These are phyloP conservation scores for Wallacemonas sp. DNA, from an alignment of 208 protist genomes.

Conservation along the genomic window DNA sequence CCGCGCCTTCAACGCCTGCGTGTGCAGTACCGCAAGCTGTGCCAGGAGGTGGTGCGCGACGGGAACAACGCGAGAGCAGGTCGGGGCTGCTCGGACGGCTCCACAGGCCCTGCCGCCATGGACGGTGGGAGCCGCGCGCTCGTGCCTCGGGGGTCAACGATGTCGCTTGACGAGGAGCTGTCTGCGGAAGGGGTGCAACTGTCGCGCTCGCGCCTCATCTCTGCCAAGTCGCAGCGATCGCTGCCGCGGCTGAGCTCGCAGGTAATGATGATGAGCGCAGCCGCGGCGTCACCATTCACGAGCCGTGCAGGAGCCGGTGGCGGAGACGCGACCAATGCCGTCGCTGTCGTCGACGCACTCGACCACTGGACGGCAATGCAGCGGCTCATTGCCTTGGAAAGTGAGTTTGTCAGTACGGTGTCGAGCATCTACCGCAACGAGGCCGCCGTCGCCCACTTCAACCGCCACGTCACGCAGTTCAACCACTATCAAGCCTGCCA, in stretches of 20 bases:
- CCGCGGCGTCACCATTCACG: not conserved
- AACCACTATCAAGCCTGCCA: conserved; percentile 42
- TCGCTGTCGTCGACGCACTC: not conserved
- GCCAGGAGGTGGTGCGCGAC: conserved; percentile 16
- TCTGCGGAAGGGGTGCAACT: too few species aligned
- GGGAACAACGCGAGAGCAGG: not conserved
- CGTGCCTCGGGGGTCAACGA: not conserved
- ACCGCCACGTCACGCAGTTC: conserved; percentile 49
- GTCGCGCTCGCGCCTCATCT: not conserved
- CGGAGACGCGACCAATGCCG: not conserved
- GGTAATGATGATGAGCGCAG: not conserved
- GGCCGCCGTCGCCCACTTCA: conserved; percentile 43
- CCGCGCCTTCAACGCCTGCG: conserved; percentile 29
- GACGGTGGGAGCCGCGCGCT: not conserved
- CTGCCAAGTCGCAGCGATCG: not conserved
- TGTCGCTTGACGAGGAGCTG: too few species aligned
- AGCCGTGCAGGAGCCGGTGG: not conserved
- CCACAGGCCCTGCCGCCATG: not conserved
- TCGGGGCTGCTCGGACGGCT: not conserved
- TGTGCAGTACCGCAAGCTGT: conserved; percentile 32
- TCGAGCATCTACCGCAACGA: conserved; percentile 34
- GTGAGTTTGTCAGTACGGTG: conserved; percentile 22
- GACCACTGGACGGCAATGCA: conserved; percentile 14
- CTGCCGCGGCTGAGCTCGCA: not conserved
- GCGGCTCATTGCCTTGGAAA: conserved; percentile 33